Evolutionary conservation across 2,329 filamentous ascomycete genomes (phyloP).

Genomic region (Aspergillus japonicus): DNA sequence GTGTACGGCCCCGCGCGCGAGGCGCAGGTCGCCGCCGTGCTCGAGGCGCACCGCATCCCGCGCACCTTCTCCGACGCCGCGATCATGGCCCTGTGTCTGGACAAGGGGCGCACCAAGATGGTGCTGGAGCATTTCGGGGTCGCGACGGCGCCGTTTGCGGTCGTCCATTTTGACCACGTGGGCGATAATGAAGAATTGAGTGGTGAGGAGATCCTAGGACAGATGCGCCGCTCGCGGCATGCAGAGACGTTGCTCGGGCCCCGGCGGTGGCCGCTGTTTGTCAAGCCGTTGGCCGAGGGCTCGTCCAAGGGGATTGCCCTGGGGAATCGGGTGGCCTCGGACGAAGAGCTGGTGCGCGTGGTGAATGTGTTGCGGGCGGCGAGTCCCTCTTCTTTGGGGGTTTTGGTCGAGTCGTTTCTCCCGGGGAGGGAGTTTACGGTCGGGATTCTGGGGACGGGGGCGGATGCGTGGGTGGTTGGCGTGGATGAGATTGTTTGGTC

Average conservation of each 20-base stretch:
- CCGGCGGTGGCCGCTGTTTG: constrained; percentile 25
- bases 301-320: constrained; percentile 21
- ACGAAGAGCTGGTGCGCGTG: constrained; percentile 9
- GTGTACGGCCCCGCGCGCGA: constrained; percentile 24
- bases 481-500: constrained; percentile 17
- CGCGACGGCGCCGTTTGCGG: constrained; percentile 17
- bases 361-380: constrained; percentile 15
- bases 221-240: neutral
- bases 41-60: constrained; percentile 29
- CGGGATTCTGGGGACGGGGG: constrained; percentile 21
- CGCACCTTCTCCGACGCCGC: constrained; percentile 24
- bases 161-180: neutral
- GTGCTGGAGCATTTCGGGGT: constrained; percentile 17
- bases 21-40: constrained; percentile 25
- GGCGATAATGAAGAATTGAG: neutral
- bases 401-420: constrained; percentile 24
- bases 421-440: constrained; percentile 26
- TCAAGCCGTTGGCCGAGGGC: constrained; percentile 17
- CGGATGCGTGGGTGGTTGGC: constrained; percentile 17
- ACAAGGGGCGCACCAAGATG: constrained; percentile 25
- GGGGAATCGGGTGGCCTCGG: constrained; percentile 15
- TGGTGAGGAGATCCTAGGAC: neutral
- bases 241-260: neutral
- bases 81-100: constrained; percentile 21
- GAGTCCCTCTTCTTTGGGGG: constrained; percentile 14